Evolutionary conservation across 2,329 filamentous ascomycete species (phyloP).

Genomic region (Mariannaea sp.): DNA sequence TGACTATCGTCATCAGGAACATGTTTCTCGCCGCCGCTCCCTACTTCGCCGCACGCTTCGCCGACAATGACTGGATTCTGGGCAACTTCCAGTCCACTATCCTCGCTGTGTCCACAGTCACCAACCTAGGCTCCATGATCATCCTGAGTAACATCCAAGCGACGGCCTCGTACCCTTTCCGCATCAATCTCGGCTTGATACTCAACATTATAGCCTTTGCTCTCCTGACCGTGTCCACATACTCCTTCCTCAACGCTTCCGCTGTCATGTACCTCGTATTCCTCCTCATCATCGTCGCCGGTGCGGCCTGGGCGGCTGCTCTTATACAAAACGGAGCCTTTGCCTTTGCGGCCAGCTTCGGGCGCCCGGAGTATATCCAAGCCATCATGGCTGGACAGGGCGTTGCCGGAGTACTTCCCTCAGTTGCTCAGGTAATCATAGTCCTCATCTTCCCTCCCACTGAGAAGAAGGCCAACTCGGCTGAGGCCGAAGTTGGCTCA

Average conservation of each 20-base stretch:
- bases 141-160: constrained; percentile 80
- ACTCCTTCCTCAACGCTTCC: constrained; percentile 63
- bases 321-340: constrained; percentile 94
- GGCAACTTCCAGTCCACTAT: constrained; percentile 90
- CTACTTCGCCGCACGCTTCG: constrained; percentile 87
- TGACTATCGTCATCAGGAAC: constrained; percentile 67
- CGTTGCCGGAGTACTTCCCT: constrained; percentile 87
- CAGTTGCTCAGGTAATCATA: constrained; percentile 82
- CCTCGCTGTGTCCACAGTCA: constrained; percentile 81
- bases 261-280: constrained; percentile 77
- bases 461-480: constrained; percentile 34
- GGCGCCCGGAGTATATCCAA: constrained; percentile 86
- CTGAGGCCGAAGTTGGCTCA: constrained; percentile 35
- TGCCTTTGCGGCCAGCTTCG: constrained; percentile 86
- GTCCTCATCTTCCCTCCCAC: constrained; percentile 64
- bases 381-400: constrained; percentile 96
- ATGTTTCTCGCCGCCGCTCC: constrained; percentile 96
- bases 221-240: constrained; percentile 78
- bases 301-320: constrained; percentile 78
- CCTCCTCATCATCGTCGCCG: constrained; percentile 78
- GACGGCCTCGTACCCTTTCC: constrained; percentile 82
- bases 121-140: constrained; percentile 77
- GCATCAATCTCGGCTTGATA: constrained; percentile 77
- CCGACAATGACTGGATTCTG: constrained; percentile 69
- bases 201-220: constrained; percentile 80